Percentiles rank a stretch among this genome's conserved stretches.
phyloP scores from a whole-genome alignment of 345 rosid species.

The Dovyalis caffra region DNA sequence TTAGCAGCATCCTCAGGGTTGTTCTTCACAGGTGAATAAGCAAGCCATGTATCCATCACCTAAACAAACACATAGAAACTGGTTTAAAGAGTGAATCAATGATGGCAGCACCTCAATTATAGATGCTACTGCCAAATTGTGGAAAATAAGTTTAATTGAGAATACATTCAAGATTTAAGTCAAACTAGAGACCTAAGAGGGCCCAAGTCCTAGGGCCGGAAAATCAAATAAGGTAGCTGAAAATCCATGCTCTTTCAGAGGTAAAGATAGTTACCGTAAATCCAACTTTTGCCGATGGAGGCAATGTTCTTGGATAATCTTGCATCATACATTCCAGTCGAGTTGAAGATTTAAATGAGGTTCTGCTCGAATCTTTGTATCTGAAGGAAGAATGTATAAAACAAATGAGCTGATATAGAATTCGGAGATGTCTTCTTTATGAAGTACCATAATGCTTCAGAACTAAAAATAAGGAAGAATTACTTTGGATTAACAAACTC shows the following conservation, averaged over 20 bases:
- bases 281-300: slow-evolving; percentile 84
- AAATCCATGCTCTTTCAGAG: not conserved
- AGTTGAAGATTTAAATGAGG: slow-evolving; percentile 86
- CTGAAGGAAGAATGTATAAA: slow-evolving; percentile 38
- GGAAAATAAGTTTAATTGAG: not conserved
- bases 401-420: slow-evolving; percentile 13
- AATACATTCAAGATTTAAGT: not conserved
- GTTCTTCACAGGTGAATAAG: slow-evolving; percentile 93
- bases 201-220: slow-evolving; percentile 2
- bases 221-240: not conserved
- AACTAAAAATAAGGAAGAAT: slow-evolving; percentile 18
- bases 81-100: not conserved
- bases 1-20: slow-evolving; percentile 94
- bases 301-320: slow-evolving; percentile 93
- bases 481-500: slow-evolving; percentile 99
- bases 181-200: not conserved
- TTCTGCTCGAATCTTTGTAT: slow-evolving; percentile 88
- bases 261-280: slow-evolving; percentile 60
- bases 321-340: slow-evolving; percentile 99
- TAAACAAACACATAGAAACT: slow-evolving; percentile 18
- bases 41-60: slow-evolving; percentile 89
- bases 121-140: slow-evolving; percentile 5
- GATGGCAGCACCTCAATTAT: not conserved
- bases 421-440: not conserved
- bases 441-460: not conserved